Base-by-base conservation (phyloP, 2,329 filamentous ascomycete species). In the Escovopsis sp. region DNA sequence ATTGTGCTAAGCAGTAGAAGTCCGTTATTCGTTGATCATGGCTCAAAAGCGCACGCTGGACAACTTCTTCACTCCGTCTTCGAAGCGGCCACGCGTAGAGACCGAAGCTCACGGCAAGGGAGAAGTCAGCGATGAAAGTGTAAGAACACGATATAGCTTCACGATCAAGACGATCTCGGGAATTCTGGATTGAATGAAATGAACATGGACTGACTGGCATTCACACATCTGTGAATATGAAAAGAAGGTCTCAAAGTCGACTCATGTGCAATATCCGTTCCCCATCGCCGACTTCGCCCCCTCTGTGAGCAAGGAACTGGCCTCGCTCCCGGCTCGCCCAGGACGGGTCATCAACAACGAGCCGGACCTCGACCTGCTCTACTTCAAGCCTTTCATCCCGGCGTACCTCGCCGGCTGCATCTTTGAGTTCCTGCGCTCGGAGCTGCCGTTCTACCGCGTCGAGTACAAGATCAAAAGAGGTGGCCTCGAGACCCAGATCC, bases 371-470 rank as follows among this genome's bases (percentile, higher is more conserved):
- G 78, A 87, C 49, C 62, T 88, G 0, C 56, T 87, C 8, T 83
- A 83, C 55, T 87, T 79, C 50, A 68, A 83, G 46, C 80, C 81
- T 0, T 87, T 80, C 43, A 65, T 87, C 4, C 68, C 76, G 0
- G 57, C 62, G 2, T 53, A 65, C 11, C 61, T 72, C 10, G 63
- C 72, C 15, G 62, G 64, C 4, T 61, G 70, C 4, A 54, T 85
- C 0, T 88, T 87, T 53, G 58, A 72, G 12, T 85, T 85, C 48
- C 64, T 88, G 2, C 71, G 82, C 2, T 55, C 63, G n/a, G 68
- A 79, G 40, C 56, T 88, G 1, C 79, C 79, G 8, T 87, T 86
- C 56, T 84, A 86, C 47, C 68, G 79, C 35, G 80, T 86, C 4
- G 67, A 74, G 45, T 86, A 86, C 47, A 73, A 66, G 23, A 82